Conservation (phyloP, 2,329 filamentous ascomycete species). For the Ophiocordyceps sinensis region DNA sequence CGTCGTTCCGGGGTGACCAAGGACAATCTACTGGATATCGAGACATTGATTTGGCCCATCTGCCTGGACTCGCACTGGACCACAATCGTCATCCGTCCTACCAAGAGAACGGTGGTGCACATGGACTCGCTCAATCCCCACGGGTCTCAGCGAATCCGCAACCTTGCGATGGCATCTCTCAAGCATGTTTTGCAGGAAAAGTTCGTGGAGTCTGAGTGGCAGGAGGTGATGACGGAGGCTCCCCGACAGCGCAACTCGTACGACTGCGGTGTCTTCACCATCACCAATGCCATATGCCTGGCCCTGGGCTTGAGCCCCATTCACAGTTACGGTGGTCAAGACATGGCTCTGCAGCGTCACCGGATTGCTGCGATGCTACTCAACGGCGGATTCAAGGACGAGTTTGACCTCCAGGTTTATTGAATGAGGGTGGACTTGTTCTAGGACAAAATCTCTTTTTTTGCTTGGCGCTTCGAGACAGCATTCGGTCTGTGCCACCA, state of each 20-base stretch:
- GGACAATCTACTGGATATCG: conserved; percentile 47
- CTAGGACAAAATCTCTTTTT: no score
- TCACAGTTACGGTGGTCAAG: conserved; percentile 30
- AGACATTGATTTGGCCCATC: conserved; percentile 57
- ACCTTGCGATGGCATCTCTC: conserved; percentile 38
- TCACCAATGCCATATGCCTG: conserved; percentile 56
- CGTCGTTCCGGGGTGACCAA: conserved; percentile 41
- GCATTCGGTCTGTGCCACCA: neutral
- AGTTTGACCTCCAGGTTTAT: conserved; percentile 37
- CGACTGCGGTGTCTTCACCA: conserved; percentile 67
- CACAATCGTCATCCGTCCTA: conserved; percentile 50
- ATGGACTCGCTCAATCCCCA: conserved; percentile 47
- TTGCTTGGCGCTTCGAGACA: no score
- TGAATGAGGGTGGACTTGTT: conserved; percentile 4
- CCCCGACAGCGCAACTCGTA: conserved; percentile 49
- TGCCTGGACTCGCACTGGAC: conserved; percentile 57
- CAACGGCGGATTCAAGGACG: conserved; percentile 49
- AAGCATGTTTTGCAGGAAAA: conserved; percentile 35
- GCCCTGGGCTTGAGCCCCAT: conserved; percentile 36
- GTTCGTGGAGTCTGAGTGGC: conserved; percentile 48
- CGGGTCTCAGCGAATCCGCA: conserved; percentile 25
- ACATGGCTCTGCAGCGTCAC: conserved; percentile 45
- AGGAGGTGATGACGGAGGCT: conserved; percentile 30
- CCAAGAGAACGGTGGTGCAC: conserved; percentile 46
- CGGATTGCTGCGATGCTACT: conserved; percentile 51